Conservation (phyloP, 179 eudicot species). For the Sideroxylon spinosum region DNA sequence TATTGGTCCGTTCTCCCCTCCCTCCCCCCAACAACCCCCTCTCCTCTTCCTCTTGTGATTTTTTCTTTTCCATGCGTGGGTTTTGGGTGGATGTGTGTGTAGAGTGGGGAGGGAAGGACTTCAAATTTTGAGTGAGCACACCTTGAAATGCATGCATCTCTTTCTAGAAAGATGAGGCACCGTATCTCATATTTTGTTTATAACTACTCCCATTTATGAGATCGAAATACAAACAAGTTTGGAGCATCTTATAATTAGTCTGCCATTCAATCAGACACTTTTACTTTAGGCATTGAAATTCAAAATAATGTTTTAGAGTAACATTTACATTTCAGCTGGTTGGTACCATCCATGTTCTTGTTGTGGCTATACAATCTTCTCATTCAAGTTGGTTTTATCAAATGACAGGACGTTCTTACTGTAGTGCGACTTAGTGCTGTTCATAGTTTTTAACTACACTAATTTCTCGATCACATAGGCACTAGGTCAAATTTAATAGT, state of each 20-base stretch:
- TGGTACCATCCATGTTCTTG: not conserved
- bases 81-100: too few relatives aligned
- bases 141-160: too few relatives aligned
- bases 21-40: too few relatives aligned
- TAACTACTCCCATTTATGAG: not conserved
- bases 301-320: not conserved
- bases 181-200: too few relatives aligned
- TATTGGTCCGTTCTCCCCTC: too few relatives aligned
- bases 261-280: not conserved
- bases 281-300: not conserved
- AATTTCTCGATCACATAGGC: not conserved
- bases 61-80: too few relatives aligned
- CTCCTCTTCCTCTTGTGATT: too few relatives aligned
- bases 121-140: too few relatives aligned
- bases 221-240: not conserved
- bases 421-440: not conserved
- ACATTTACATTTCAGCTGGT: conserved; percentile 2
- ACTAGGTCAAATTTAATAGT: not conserved
- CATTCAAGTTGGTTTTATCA: not conserved
- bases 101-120: too few relatives aligned
- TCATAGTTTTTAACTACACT: not conserved
- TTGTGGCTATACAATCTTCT: not conserved
- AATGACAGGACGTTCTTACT: not conserved
- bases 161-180: too few relatives aligned
- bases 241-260: not conserved